Evolutionary conservation across 371 early-diverging fungal genomes (phyloP).

Genomic region (Rhizopus sp.): DNA sequence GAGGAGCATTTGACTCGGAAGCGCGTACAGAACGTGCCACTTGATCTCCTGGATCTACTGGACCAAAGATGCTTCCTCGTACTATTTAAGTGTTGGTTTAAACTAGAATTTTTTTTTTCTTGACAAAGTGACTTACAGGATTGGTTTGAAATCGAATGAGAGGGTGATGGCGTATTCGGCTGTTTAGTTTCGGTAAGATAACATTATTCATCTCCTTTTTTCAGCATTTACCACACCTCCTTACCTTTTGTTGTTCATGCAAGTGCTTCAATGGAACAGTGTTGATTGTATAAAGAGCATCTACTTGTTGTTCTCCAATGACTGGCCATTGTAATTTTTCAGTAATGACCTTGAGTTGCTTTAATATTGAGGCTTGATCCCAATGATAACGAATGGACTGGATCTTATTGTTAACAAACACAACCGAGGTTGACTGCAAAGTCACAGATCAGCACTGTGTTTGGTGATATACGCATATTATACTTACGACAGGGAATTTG

Average conservation of each 20-base stretch:
- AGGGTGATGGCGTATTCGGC: background rate
- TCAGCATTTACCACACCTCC: background rate
- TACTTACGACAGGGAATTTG: constrained; percentile 37
- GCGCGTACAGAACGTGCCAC: constrained; percentile 26
- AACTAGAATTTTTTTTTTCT: background rate
- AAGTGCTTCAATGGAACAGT: constrained; percentile 18
- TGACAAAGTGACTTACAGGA: background rate
- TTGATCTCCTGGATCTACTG: constrained; percentile 43
- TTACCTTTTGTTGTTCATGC: constrained; percentile 25
- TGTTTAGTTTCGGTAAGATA: background rate
- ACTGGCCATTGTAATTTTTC: constrained; percentile 40
- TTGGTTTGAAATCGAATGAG: background rate
- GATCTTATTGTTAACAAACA: constrained; percentile 33
- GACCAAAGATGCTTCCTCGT: constrained; percentile 42
- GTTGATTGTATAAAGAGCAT: constrained; percentile 25
- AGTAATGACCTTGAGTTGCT: constrained; percentile 40
- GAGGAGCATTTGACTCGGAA: constrained; percentile 28
- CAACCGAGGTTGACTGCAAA: constrained; percentile 39
- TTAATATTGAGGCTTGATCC: constrained; percentile 51
- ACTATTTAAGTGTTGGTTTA: constrained; percentile 16
- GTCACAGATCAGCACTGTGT: background rate
- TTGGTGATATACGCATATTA: background rate
- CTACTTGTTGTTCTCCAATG: constrained; percentile 35
- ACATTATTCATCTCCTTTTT: background rate
- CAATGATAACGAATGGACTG: constrained; percentile 39